Base-by-base conservation (phyloP, 1,284 basidiomycete genomes). In the Omphalotus olearius region DNA sequence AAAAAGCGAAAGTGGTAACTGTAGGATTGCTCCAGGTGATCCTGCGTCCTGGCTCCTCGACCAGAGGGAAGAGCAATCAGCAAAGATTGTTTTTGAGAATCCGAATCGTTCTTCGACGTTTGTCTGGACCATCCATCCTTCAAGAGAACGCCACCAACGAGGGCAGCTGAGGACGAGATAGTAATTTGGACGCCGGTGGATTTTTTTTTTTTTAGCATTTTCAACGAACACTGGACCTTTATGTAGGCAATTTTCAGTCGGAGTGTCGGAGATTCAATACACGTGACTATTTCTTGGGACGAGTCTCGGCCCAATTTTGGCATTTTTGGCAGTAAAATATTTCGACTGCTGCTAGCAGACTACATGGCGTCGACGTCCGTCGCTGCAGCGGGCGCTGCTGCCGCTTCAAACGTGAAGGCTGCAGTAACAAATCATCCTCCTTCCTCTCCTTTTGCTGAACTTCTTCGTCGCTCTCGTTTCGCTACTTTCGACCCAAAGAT, bases 71-170 rank as follows among this genome's bases (percentile, higher is more conserved):
- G 73, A 82, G 78, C 87, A 73, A 76, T 88, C 88, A 81, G 88
- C 88, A 80, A 79, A 84, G 86, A 90, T 79, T 89, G 88, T 91
- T 91, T 91, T 90, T 79, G 83, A 84, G 84, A 73, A 64, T 79
- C 69, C 66, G 55, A 58, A 60, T 73, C 60, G 42, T 49, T 90
- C 85, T 90, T 64, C 85, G 84, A 88, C 88, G 79, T 76, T 85
- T 90, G 88, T 91, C 88, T 91, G 88, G 88, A 84, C 88, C 78
- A 69, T 82, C 81, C 75, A 74, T 80, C 78, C 83, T 70, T 80
- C 62, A 60, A 64, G 60, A 62, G 56, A 57, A 57, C 50, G 57
- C 41, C 51, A 37, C 25, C 36, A 54, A 63, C 69, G 69, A 67
- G 55, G 55, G 60, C 70, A 37, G 36, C 64, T 33, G 70, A 74